Conservation (phyloP, 73 alveolate genomes). For the Paramecium biaurelia region DNA sequence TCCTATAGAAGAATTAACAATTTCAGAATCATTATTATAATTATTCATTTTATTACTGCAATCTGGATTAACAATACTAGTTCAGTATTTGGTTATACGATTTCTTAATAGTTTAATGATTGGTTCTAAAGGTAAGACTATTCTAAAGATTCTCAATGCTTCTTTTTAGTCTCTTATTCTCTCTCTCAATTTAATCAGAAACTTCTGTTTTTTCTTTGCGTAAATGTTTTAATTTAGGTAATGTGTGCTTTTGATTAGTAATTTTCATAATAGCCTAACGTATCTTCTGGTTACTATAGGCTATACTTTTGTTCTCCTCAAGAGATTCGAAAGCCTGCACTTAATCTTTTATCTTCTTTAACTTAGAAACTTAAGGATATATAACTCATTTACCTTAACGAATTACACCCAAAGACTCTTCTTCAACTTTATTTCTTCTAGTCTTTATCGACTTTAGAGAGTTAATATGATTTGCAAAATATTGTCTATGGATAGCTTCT, state of each 20-base stretch:
- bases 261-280: background rate
- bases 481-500: background rate
- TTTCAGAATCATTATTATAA: constrained; percentile 17
- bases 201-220: constrained; percentile 11
- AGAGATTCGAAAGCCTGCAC: background rate
- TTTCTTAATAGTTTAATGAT: background rate
- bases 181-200: background rate
- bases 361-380: background rate
- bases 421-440: background rate
- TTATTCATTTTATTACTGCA: constrained; percentile 27
- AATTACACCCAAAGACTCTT: background rate
- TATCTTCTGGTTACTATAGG: background rate
- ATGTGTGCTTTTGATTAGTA: background rate
- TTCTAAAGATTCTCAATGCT: background rate
- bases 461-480: constrained; percentile 4
- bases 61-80: constrained; percentile 19
- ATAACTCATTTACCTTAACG: background rate
- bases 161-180: background rate
- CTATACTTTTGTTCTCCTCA: background rate
- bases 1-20: background rate
- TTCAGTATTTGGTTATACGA: background rate
- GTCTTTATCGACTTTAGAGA: background rate
- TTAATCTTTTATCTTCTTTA: background rate
- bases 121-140: background rate
- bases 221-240: background rate